Percentiles rank a stretch among this genome's conserved stretches.
phyloP scores from a whole-genome alignment of 805 yeast species.

The Tetrapisispora pingtungensis region DNA sequence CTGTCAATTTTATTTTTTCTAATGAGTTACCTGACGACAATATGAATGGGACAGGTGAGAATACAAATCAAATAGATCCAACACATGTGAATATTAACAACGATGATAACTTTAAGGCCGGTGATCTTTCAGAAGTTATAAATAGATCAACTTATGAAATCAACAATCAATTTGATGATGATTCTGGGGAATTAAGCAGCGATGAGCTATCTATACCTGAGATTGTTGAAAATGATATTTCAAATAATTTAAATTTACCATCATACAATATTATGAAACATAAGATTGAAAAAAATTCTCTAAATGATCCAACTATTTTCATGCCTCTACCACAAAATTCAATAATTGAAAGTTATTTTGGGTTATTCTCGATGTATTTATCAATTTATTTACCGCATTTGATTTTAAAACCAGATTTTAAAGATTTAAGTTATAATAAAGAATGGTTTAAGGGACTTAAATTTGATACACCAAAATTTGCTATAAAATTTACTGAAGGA shows the following conservation, averaged over 20 bases:
- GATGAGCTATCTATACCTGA: background rate
- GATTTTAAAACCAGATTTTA: conserved; percentile 18
- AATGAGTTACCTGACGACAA: conserved; percentile 14
- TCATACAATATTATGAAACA: conserved; percentile 3
- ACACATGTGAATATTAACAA: conserved; percentile 1
- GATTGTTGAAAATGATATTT: background rate
- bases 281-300: background rate
- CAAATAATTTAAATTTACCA: background rate
- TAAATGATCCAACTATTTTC: conserved; percentile 18
- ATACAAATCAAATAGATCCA: background rate
- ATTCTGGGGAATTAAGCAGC: background rate
- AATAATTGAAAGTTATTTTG: conserved; percentile 23
- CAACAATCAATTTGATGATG: background rate
- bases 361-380: conserved; percentile 17
- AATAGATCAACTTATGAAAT: background rate
- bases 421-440: conserved; percentile 14
- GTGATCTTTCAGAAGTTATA: conserved; percentile 4
- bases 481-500: conserved; percentile 6
- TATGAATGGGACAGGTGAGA: background rate
- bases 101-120: background rate
- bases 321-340: conserved; percentile 20
- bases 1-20: conserved; percentile 36
- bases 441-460: conserved; percentile 21
- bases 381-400: conserved; percentile 18
- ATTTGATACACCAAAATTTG: conserved; percentile 5